Evolutionary conservation across 129 eudicot genomes (phyloP).

Genomic region (Escallonia herrerae): DNA sequence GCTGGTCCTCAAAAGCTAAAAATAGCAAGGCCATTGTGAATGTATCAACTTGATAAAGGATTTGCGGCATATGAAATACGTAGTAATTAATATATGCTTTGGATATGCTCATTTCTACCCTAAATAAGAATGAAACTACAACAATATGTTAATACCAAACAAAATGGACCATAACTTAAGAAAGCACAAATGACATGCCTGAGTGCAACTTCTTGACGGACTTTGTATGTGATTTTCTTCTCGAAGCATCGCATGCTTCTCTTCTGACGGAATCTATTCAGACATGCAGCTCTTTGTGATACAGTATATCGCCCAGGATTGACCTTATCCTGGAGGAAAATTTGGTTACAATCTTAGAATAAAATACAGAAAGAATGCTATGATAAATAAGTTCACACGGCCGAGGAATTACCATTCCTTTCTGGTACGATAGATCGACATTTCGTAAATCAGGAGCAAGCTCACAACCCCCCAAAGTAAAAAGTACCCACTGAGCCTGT

Average conservation of each 20-base stretch:
- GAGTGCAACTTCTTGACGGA: conserved; percentile 72
- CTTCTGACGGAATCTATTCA: conserved; percentile 57
- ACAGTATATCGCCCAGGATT: conserved; percentile 38
- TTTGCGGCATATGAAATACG: no score
- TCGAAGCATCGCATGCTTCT: conserved; percentile 67
- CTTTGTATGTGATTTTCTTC: conserved; percentile 68
- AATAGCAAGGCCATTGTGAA: no score
- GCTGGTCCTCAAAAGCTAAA: no score
- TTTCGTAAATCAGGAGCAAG: conserved; percentile 32
- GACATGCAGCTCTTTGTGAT: conserved; percentile 63
- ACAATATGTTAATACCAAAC: no score
- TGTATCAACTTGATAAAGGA: no score
- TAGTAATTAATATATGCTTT: no score
- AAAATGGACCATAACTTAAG: no score
- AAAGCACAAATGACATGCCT: conserved; percentile 23
- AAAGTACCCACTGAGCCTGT: conserved; percentile 59
- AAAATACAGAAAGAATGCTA: not conserved
- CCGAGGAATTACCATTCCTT: conserved; percentile 34
- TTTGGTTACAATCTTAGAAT: not conserved
- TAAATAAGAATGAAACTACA: no score
- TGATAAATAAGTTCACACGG: no score
- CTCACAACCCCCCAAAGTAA: conserved; percentile 60
- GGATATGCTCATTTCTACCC: no score
- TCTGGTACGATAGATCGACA: conserved; percentile 32
- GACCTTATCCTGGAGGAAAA: conserved; percentile 21